Base-by-base conservation (phyloP, 129 eudicot species). In the Helichrysum umbraculigerum region DNA sequence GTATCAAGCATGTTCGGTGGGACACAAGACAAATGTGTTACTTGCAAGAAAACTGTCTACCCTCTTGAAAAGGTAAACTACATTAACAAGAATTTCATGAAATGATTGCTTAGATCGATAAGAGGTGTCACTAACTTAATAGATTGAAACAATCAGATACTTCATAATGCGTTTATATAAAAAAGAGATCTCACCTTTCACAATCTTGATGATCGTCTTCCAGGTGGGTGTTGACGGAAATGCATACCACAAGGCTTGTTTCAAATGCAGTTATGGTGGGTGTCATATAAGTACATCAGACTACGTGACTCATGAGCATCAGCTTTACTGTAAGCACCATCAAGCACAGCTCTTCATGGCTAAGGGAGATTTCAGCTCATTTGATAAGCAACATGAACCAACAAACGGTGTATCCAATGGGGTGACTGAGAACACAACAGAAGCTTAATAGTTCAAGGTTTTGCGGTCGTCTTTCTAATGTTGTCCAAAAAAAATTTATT, bases 21-120 rank as follows among this genome's bases (percentile, higher is more conserved):
- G 67, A 89, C 95, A 4, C 91, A 85, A 57, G 95, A 86, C 54
- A 89, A 89, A 64, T 89, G 95, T 74, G 86, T 89, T 54, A 70
- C 86, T 60, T 89, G 95, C 89, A 84, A 87, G 84, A 89, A 80
- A 85, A 89, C 95, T 22, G 95, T 87, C 70, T 89, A 89, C 84
- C 95, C 91, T 6, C 74, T 89, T 60, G 95, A 89, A 76, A 84
- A 89, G 95, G 91, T 84, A 77, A 70, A 29, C 58, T 34, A 76
- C 28, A n/a, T n/a, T 25, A 0, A 25, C 28, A 25, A 25, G 1
- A 25, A 25, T 25, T 25, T 1, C 28, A 25, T 25, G 28, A 25
- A 25, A 25, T 25, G 28, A 25, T 25, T 25, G 28, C 28, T 25
- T 25, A 25, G 28, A 25, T 25, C 28, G 28, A 25, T 25, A 25